Evolutionary conservation across 768 basidiomycete genomes (phyloP), one percentile per base, ranked within the genome.

Genomic region (Boletus vinaceobasis): DNA sequence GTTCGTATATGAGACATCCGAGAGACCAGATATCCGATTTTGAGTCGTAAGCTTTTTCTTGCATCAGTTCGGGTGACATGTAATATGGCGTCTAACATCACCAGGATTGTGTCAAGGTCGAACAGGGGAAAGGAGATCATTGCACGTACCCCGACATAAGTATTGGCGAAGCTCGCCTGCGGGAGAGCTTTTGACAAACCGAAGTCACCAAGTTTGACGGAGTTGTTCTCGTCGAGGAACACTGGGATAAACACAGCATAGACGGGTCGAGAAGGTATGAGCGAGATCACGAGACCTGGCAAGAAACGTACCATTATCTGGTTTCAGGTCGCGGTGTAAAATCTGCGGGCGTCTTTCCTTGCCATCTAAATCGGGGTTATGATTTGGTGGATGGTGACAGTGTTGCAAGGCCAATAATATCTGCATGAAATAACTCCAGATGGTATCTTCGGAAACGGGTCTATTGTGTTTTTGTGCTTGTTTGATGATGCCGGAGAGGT

Each of bases 1-100:
- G 82, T 73, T 98, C 97, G 70, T 91, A 98, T 26, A 98, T 91
- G 31, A 98, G 79, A 73, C 97, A 99, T 1, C 97, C 97, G 29
- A 98, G 79, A 5, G 93, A 95, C 97, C 97, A 99, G 45, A 99
- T 98, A 66, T 99, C 97, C 0, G 91, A 93, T 74, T 98, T 99
- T 7, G 92, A 88, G 73, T 98, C 97, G 72, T 99, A 99, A 4
- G 92, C 84, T 68, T 92, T 94, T 68, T 98, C 96, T 74, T 91
- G 92, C 83, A 98, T 93, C 33, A 98, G 80, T 71, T 99, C 96
- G 0, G 97, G 97, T 1, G 94, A 97, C 97, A 99, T 98, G 75
- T 99, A 98, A 69, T 98, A 95, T 4, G 97, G 97, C 4, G 97
- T 99, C 94, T 98, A 63, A n/a, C 15, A 19, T 1, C 21, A 90